These are phyloP conservation scores for Mrakia frigida DNA, from an alignment of 768 basidiomycete genomes.

Conservation along the genomic window DNA sequence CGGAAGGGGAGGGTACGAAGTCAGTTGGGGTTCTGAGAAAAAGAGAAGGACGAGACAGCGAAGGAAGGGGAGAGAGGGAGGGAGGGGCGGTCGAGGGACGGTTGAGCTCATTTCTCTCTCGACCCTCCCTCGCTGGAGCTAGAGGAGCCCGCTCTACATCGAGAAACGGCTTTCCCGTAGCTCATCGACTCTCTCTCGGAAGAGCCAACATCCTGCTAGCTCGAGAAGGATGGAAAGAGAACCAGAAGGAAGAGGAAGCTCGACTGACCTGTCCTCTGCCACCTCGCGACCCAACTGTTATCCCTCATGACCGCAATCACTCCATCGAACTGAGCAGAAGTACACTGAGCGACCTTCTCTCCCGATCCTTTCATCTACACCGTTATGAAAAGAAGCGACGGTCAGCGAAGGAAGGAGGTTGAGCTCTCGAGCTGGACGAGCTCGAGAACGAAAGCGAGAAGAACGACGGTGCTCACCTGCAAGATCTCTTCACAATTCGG, in stretches of 20 bases:
- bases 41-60: neutral
- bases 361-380: constrained; percentile 78
- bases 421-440: neutral
- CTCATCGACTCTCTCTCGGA: too few species aligned
- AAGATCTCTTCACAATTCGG: constrained; percentile 96
- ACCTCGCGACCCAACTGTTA: constrained; percentile 89
- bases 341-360: constrained; percentile 78
- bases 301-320: constrained; percentile 81
- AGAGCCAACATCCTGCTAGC: too few species aligned
- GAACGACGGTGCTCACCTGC: constrained; percentile 58
- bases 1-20: constrained; percentile 4
- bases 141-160: too few species aligned
- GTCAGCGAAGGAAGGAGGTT: neutral
- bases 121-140: too few species aligned
- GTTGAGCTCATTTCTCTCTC: neutral
- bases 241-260: constrained; percentile 3
- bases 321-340: constrained; percentile 88
- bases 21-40: neutral
- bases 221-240: constrained; percentile 8
- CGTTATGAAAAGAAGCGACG: neutral
- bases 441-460: neutral
- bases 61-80: neutral
- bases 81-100: neutral
- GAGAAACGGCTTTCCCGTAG: too few species aligned
- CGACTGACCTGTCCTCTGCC: constrained; percentile 83